A percentile compares a stretch with the other conserved stretches of the same genome.
These are phyloP conservation scores for Rhizopogon rudus DNA, from an alignment of 768 basidiomycete genomes.

Conservation along the genomic window DNA sequence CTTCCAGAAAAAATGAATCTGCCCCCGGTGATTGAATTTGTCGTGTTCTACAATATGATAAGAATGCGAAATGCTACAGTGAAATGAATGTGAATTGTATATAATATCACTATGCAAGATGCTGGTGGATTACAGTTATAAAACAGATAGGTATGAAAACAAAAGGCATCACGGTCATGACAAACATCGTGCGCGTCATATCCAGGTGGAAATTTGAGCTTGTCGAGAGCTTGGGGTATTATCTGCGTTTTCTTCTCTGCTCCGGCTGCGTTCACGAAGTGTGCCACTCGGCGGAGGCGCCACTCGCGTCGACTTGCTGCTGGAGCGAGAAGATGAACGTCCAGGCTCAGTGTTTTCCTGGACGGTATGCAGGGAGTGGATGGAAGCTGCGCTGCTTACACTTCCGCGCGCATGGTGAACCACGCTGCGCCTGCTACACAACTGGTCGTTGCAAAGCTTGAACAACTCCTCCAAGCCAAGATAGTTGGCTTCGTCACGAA, in stretches of 20 bases:
- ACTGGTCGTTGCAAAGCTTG: conserved; percentile 63
- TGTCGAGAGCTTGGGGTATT: neutral
- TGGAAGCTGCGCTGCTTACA: conserved; percentile 45
- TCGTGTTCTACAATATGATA: neutral
- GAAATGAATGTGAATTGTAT: neutral
- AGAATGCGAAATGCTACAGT: neutral
- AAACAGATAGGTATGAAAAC: neutral
- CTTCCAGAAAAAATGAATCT: too few species aligned
- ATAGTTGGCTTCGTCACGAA: conserved; percentile 75
- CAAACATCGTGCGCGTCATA: neutral
- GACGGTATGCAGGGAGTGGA: conserved; percentile 57
- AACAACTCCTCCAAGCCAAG: conserved; percentile 65
- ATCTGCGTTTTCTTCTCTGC: conserved; percentile 3
- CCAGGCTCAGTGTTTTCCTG: conserved; percentile 43
- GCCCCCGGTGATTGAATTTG: too few species aligned
- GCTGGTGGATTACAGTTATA: neutral
- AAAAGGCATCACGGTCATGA: neutral
- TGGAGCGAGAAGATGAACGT: conserved; percentile 4
- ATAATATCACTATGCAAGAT: neutral
- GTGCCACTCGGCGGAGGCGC: too few species aligned
- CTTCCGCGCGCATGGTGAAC: conserved; percentile 29
- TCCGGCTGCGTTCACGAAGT: conserved; percentile 14
- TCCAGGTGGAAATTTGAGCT: neutral
- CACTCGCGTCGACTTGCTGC: neutral
- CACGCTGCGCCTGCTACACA: conserved; percentile 45